Evolutionary conservation across 2,329 filamentous ascomycete species (phyloP).

Genomic region (Fusarium algeriense): DNA sequence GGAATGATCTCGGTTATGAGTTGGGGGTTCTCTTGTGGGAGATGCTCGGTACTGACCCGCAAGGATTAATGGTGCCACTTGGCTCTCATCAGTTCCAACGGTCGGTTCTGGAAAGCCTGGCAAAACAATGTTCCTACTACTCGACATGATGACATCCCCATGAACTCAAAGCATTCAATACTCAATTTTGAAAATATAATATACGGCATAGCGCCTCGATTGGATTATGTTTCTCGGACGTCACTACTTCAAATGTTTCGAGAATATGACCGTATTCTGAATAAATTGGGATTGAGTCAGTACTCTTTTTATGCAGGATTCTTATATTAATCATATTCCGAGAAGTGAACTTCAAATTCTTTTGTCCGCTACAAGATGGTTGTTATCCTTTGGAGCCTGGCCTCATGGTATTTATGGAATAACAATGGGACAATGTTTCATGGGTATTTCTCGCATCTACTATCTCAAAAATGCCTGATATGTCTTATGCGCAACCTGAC

Average conservation of each 20-base stretch:
- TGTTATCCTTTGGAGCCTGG: neutral
- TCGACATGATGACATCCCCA: too few species aligned
- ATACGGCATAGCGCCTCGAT: neutral
- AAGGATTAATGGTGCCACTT: neutral
- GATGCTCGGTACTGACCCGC: neutral
- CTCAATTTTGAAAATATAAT: too few species aligned
- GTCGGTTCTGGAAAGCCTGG: neutral
- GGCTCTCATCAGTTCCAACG: neutral
- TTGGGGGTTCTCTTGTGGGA: neutral
- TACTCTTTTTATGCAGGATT: too few species aligned
- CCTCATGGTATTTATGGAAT: slow-evolving; percentile 3
- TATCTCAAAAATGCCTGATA: neutral
- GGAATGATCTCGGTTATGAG: neutral
- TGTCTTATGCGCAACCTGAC: neutral
- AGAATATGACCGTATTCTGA: neutral
- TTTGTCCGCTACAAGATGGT: neutral
- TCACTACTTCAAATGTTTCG: neutral
- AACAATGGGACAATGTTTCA: neutral
- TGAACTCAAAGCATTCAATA: too few species aligned
- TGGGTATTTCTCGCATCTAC: slow-evolving; percentile 2
- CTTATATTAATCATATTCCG: neutral
- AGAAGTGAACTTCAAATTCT: neutral
- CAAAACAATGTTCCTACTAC: neutral
- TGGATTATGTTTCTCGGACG: neutral
- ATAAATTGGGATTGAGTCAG: too few species aligned